Base-by-base conservation (phyloP, 441 rosid species). In the Pelargonium myrrhifolium region DNA sequence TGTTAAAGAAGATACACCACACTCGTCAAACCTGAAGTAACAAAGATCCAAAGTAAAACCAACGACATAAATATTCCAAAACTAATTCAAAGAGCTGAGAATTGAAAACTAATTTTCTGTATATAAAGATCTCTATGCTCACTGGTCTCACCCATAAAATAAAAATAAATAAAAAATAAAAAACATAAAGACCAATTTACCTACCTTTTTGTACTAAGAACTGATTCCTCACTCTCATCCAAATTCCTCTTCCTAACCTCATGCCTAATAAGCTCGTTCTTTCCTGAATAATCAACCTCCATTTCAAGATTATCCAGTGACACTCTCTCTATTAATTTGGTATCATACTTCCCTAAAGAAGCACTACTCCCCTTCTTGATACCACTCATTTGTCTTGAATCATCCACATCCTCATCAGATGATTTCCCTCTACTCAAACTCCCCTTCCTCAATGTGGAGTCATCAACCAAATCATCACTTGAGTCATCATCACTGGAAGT, bases 21-120 rank as follows among this genome's bases (percentile, higher is more conserved):
- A 85, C 71, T 94, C 94, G 69, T 89, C 93, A 80, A 92, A 92
- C 63, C 99, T 89, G 84, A 37, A 83, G 2, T 74, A 62, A 61
- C 42, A 71, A 53, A 74, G 66, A 15, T 11, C 5, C 51, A 65
- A 20, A 58, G 58, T 51, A 39, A 51, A 42, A 67, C 66, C 31
- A 55, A n/a, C 15, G 26, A 58, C 68, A 71, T 18, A 62, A 37
- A 11, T 14, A 43, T 43, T 43, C 49, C 49, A 43, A 43, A 43
- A 14, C 49, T 43, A 43, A 43, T 43, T 43, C n/a, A 31, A 31
- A 31, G 37, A 43, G 49, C 12, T 43, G 14, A 43, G 49, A 10
- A 43, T 43, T 14, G 14, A 43, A 43, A 43, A 14, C 49, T 43
- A 9, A 55, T 22, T 6, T 37, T 43, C 63, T 64, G 49, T 43